Evolutionary conservation across 495 filamentous ascomycete species (phyloP).

Genomic region (Talaromyces thailandensis): DNA sequence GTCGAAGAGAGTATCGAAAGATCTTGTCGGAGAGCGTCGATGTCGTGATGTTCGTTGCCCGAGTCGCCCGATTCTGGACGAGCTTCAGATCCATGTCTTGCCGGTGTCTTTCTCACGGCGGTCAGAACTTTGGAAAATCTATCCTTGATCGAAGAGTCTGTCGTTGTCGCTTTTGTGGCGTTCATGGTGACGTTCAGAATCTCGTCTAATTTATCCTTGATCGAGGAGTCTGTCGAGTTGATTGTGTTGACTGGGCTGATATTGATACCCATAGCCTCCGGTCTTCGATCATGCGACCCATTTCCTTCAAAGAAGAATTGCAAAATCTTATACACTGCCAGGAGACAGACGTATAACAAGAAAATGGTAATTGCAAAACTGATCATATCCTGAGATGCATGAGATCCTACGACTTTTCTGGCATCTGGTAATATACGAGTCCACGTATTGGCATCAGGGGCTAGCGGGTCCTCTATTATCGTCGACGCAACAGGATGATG

Average conservation of each 20-base stretch:
- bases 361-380: not conserved
- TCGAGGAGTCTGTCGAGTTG: not conserved
- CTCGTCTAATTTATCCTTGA: not conserved
- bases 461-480: not conserved
- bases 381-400: not conserved
- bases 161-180: not conserved
- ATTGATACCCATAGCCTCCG: not conserved
- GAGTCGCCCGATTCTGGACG: not conserved
- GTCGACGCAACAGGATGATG: not conserved
- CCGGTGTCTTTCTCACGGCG: not conserved
- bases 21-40: too few relatives aligned
- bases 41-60: not conserved
- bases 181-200: not conserved
- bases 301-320: not conserved
- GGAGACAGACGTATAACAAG: not conserved
- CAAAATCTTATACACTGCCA: not conserved
- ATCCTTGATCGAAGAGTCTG: not conserved
- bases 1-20: not conserved
- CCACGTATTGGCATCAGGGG: not conserved
- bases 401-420: not conserved
- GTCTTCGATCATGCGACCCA: not conserved
- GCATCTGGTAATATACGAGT: not conserved
- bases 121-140: not conserved
- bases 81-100: not conserved
- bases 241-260: not conserved